These are phyloP conservation scores for Nicotiana noctiflora DNA, from an alignment of 257 asterid species.

Conservation along the genomic window DNA sequence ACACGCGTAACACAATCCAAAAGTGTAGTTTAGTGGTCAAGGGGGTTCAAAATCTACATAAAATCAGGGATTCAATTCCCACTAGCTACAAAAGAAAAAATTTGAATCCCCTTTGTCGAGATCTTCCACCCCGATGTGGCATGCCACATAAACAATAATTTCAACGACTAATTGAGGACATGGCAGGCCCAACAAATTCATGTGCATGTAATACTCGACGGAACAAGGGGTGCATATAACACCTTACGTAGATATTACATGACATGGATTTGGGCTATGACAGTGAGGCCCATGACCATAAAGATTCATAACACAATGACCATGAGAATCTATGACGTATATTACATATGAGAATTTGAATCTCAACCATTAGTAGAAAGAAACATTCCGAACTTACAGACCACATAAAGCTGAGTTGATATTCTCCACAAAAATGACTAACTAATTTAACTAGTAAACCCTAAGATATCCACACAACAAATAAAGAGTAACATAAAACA, in stretches of 20 bases:
- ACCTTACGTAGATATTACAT: background rate
- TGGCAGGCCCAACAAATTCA: no score
- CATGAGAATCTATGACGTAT: background rate
- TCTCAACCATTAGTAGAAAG: background rate
- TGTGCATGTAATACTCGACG: background rate
- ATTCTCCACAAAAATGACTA: background rate
- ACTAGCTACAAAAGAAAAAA: no score
- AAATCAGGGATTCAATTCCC: no score
- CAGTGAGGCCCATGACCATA: background rate
- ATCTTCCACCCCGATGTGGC: no score
- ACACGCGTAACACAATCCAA: no score
- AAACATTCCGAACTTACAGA: background rate
- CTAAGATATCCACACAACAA: background rate
- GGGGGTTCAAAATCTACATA: no score
- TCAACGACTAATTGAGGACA: no score
- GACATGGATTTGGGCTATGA: background rate
- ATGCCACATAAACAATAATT: no score
- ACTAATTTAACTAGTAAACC: background rate
- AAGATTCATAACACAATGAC: background rate
- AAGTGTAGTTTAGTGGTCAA: no score
- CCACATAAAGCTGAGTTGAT: background rate
- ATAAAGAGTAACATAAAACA: background rate
- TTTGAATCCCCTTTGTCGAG: no score
- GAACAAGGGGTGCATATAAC: background rate
- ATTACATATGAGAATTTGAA: background rate